phyloP scores from a whole-genome alignment of 495 filamentous ascomycete species.

The Podospora tetraspora region DNA sequence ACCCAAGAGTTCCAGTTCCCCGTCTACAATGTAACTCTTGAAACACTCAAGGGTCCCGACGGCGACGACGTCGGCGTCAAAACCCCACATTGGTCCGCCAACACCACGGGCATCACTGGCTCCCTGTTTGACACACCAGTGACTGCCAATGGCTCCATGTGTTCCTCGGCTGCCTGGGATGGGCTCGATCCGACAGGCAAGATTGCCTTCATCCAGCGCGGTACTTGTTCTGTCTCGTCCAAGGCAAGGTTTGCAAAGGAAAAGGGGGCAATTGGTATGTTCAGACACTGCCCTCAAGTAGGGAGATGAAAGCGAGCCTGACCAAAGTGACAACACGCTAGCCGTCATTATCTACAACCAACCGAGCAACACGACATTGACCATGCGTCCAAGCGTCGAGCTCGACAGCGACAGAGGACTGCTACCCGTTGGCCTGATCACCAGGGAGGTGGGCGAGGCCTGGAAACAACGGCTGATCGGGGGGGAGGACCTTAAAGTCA shows the following conservation, averaged over 20 bases:
- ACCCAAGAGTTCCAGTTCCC: constrained; percentile 50
- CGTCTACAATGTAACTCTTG: constrained; percentile 26
- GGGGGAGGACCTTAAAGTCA: constrained; percentile 27
- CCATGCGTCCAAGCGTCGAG: constrained; percentile 31
- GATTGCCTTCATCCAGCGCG: constrained; percentile 59
- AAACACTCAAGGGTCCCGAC: constrained; percentile 25
- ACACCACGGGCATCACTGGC: constrained; percentile 23
- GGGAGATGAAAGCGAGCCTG: constrained; percentile 30
- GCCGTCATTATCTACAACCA: background rate
- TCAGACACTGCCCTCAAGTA: constrained; percentile 7
- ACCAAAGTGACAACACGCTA: background rate
- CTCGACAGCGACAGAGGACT: constrained; percentile 27
- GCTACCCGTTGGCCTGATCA: constrained; percentile 30
- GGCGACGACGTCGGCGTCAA: constrained; percentile 29
- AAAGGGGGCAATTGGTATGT: constrained; percentile 51
- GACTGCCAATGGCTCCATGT: constrained; percentile 34
- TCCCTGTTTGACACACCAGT: constrained; percentile 25
- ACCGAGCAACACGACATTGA: background rate
- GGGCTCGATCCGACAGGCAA: constrained; percentile 43
- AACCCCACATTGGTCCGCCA: constrained; percentile 26
- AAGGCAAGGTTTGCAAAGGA: constrained; percentile 54
- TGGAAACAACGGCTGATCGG: constrained; percentile 39
- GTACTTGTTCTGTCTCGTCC: constrained; percentile 53
- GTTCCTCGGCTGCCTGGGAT: constrained; percentile 34
- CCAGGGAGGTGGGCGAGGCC: constrained; percentile 43